phyloP scores from a whole-genome alignment of 139 green algal species.

The Chlorella sp. region DNA sequence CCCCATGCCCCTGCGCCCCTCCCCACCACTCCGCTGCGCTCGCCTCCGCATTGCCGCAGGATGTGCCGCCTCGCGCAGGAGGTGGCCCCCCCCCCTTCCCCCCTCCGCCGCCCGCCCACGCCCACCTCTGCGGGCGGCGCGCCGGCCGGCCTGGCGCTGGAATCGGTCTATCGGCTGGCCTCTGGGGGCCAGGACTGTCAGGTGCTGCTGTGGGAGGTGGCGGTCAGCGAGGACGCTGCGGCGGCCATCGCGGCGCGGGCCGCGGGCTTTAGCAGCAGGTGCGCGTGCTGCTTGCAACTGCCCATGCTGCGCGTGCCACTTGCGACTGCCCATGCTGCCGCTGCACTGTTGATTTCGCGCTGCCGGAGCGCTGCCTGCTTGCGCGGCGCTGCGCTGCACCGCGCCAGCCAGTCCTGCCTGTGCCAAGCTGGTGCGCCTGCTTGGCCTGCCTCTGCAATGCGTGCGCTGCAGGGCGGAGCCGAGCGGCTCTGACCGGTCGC shows the following conservation, averaged over 20 bases:
- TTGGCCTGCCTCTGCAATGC: background rate
- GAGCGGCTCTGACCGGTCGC: background rate
- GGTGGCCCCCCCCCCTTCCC: background rate
- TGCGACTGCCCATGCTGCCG: background rate
- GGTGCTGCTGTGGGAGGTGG: constrained; percentile 87
- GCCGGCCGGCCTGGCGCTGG: background rate
- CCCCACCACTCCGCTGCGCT: background rate
- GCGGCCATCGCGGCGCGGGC: constrained; percentile 14
- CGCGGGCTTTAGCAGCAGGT: background rate
- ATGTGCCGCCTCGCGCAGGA: background rate
- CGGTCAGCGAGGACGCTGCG: constrained; percentile 48
- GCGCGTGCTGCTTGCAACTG: background rate
- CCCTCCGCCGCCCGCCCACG: background rate
- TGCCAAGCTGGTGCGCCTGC: background rate
- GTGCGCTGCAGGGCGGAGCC: background rate
- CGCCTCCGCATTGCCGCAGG: background rate
- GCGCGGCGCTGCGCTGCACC: constrained; percentile 2
- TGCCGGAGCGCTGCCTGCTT: background rate
- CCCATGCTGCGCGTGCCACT: background rate
- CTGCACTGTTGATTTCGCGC: background rate
- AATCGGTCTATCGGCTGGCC: constrained; percentile 69
- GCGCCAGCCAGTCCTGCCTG: background rate
- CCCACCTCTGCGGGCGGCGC: background rate
- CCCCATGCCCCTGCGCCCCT: no score
- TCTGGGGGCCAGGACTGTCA: constrained; percentile 81